Percentiles rank a stretch among this genome's conserved stretches.
phyloP scores from a whole-genome alignment of 495 filamentous ascomycete species.

The Lepraria neglecta region DNA sequence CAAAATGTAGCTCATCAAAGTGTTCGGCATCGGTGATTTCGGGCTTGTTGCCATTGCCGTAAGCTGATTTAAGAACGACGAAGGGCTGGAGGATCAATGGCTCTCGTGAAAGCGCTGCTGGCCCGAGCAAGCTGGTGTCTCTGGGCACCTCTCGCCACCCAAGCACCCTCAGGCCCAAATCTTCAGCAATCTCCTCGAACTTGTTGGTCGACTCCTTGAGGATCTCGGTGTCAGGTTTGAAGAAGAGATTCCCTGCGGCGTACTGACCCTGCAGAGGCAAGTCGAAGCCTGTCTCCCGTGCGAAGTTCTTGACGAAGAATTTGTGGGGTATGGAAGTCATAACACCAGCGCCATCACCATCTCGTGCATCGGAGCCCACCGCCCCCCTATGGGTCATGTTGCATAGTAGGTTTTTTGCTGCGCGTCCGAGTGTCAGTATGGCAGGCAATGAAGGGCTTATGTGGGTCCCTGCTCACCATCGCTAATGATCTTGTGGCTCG shows the following conservation, averaged over 20 bases:
- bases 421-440: conserved; percentile 22
- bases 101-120: conserved; percentile 88
- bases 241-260: conserved; percentile 96
- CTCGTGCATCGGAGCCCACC: conserved; percentile 93
- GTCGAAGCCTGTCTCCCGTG: conserved; percentile 75
- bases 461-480: conserved; percentile 65
- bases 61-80: conserved; percentile 79
- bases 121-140: conserved; percentile 88
- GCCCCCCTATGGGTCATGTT: conserved; percentile 99
- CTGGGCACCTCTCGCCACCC: conserved; percentile 95
- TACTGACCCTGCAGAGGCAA: conserved; percentile 89
- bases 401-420: conserved; percentile 88
- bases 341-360: conserved; percentile 96
- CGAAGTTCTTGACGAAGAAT: conserved; percentile 99
- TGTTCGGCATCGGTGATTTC: conserved; percentile 67
- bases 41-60: conserved; percentile 80
- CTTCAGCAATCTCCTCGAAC: conserved; percentile 88
- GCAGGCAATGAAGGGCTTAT: conserved; percentile 14
- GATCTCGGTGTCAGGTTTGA: conserved; percentile 89
- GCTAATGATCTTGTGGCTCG: conserved; percentile 98
- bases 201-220: conserved; percentile 77
- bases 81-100: conserved; percentile 94
- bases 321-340: conserved; percentile 99
- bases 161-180: conserved; percentile 79
- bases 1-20: conserved; percentile 83